Conservation (phyloP, 768 basidiomycete species). For the Sarcodon aspratus region DNA sequence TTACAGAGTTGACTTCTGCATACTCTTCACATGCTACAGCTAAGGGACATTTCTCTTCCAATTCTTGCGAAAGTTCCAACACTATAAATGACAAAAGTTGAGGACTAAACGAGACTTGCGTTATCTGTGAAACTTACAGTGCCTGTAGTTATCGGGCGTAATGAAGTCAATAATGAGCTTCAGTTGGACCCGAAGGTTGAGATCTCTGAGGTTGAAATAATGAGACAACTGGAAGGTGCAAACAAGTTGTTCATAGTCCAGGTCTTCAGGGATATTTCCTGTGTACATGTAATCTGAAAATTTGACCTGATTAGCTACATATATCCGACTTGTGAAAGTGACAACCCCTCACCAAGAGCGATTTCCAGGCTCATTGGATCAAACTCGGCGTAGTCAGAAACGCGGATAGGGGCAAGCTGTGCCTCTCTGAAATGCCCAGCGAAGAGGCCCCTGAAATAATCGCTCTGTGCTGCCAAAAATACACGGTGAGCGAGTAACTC, state of each 20-base stretch:
- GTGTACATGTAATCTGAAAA: constrained; percentile 23
- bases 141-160: constrained; percentile 16
- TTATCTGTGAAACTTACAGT: constrained; percentile 12
- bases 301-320: not conserved
- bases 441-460: constrained; percentile 21
- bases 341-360: constrained; percentile 17
- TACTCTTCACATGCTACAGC: constrained; percentile 15
- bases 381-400: not conserved
- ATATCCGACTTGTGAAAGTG: not conserved
- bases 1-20: constrained; percentile 1
- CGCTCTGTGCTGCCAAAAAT: constrained; percentile 23
- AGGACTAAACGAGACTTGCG: not conserved
- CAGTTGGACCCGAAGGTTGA: constrained; percentile 17
- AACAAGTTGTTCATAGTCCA: constrained; percentile 12
- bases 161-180: constrained; percentile 15
- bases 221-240: constrained; percentile 13
- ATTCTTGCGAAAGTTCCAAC: constrained; percentile 8
- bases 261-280: constrained; percentile 6
- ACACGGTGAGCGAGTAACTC: constrained; percentile 27
- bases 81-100: constrained; percentile 11
- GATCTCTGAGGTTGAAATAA: constrained; percentile 2
- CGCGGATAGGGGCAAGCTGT: constrained; percentile 5
- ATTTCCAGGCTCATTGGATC: constrained; percentile 11
- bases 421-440: constrained; percentile 15
- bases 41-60: constrained; percentile 10